Percentiles rank a stretch among this genome's conserved stretches.
These are phyloP conservation scores for Crithidia bombi DNA, from an alignment of 208 protist genomes.

Conservation along the genomic window DNA sequence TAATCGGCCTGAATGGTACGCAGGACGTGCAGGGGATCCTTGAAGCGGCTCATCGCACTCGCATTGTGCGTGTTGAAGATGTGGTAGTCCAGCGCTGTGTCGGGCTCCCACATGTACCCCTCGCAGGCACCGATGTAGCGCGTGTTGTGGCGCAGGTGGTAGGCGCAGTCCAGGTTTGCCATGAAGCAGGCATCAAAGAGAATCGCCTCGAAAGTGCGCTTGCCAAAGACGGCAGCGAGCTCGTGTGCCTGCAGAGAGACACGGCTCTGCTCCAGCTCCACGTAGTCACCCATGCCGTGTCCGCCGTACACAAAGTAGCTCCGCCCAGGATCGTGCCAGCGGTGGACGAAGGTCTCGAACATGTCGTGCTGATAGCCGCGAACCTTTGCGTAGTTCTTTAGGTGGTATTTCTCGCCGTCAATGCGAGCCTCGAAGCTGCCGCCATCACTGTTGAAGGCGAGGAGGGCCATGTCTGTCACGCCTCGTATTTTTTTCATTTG, in stretches of 20 bases:
- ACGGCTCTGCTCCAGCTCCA: slow-evolving; percentile 73
- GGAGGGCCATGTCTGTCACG: slow-evolving; percentile 77
- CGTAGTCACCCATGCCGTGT: slow-evolving; percentile 89
- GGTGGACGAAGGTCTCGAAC: slow-evolving; percentile 65
- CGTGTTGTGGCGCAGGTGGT: slow-evolving; percentile 85
- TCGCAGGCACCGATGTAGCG: slow-evolving; percentile 82
- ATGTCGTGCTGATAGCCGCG: slow-evolving; percentile 70
- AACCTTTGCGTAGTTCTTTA: slow-evolving; percentile 79
- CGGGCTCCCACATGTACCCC: slow-evolving; percentile 87
- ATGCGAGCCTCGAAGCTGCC: slow-evolving; percentile 89
- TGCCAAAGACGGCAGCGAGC: slow-evolving; percentile 67
- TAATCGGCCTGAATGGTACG: slow-evolving; percentile 77
- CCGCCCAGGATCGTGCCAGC: slow-evolving; percentile 68
- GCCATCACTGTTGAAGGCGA: slow-evolving; percentile 87
- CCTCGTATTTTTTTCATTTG: slow-evolving; percentile 86
- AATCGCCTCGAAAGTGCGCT: slow-evolving; percentile 77
- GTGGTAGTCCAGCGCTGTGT: slow-evolving; percentile 77
- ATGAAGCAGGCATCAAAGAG: slow-evolving; percentile 91
- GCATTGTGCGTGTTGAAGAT: slow-evolving; percentile 86
- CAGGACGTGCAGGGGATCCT: slow-evolving; percentile 64
- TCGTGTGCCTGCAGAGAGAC: slow-evolving; percentile 76
- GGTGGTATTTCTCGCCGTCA: slow-evolving; percentile 62
- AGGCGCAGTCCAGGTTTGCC: slow-evolving; percentile 85
- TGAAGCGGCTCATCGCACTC: slow-evolving; percentile 68
- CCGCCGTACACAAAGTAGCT: slow-evolving; percentile 90